A percentile compares a stretch with the other conserved stretches of the same genome.
These are phyloP conservation scores for Fusarium mangiferae DNA, from an alignment of 2,329 filamentous ascomycete species.

Conservation along the genomic window DNA sequence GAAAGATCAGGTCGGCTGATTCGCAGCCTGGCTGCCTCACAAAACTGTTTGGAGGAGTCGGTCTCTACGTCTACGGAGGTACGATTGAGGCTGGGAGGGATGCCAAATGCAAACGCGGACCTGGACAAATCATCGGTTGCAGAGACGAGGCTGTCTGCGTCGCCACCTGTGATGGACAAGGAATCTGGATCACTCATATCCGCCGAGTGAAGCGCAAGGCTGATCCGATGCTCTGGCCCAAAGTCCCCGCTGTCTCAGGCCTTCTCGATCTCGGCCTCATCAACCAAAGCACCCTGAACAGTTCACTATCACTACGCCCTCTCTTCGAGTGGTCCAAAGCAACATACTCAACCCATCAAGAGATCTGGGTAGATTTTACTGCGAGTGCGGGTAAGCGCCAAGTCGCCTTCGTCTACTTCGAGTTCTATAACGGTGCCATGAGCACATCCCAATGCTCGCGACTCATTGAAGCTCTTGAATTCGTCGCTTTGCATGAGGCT, in stretches of 20 bases:
- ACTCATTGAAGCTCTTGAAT: slow-evolving; percentile 22
- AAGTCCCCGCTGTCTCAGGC: slow-evolving; percentile 15
- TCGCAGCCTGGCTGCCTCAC: slow-evolving; percentile 30
- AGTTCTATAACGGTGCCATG: slow-evolving; percentile 34
- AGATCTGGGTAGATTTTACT: slow-evolving; percentile 17
- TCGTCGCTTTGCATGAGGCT: neutral
- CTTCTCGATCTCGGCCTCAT: slow-evolving; percentile 4
- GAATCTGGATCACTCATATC: slow-evolving; percentile 27
- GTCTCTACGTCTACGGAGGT: slow-evolving; percentile 26
- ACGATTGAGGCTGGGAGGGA: slow-evolving; percentile 2
- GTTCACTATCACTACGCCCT: neutral
- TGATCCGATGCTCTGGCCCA: slow-evolving; percentile 30
- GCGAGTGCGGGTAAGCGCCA: neutral
- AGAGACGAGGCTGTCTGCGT: slow-evolving; percentile 12
- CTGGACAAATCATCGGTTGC: neutral
- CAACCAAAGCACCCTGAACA: neutral
- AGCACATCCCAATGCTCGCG: slow-evolving; percentile 26
- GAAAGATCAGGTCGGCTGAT: slow-evolving; percentile 28
- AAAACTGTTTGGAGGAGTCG: neutral
- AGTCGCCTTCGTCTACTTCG: slow-evolving; percentile 25
- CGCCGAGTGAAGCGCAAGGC: slow-evolving; percentile 27
- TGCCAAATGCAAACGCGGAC: neutral
- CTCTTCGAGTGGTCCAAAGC: neutral
- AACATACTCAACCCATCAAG: neutral
- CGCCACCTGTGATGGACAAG: slow-evolving; percentile 19